phyloP scores from a whole-genome alignment of 108 stramenopile species.

The Fistulifera pelliculosa region DNA sequence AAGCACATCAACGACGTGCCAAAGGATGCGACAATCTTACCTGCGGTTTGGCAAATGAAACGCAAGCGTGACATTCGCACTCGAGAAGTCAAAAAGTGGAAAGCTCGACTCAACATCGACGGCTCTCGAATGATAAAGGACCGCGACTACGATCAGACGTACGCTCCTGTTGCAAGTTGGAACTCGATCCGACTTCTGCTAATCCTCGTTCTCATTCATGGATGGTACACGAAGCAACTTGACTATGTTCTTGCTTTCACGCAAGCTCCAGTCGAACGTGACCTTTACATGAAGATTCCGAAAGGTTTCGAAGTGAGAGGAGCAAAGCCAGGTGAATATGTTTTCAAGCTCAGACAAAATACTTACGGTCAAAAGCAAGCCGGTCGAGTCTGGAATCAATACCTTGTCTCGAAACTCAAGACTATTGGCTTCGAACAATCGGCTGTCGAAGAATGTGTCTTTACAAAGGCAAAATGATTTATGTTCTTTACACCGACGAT shows the following conservation, averaged over 20 bases:
- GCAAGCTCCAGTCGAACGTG: slow-evolving; percentile 28
- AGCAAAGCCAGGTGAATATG: slow-evolving; percentile 18
- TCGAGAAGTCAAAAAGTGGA: slow-evolving; percentile 17
- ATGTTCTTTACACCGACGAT: slow-evolving; percentile 38
- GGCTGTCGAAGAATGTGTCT: slow-evolving; percentile 37
- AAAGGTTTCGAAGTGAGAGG: slow-evolving; percentile 19
- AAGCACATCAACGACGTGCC: slow-evolving; percentile 15
- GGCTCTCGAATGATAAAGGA: slow-evolving; percentile 21
- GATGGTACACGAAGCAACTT: slow-evolving; percentile 32
- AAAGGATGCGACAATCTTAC: slow-evolving; percentile 17
- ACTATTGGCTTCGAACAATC: slow-evolving; percentile 26
- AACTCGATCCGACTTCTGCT: slow-evolving; percentile 24
- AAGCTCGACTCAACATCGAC: slow-evolving; percentile 24
- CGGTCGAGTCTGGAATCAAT: slow-evolving; percentile 27
- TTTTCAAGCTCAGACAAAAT: slow-evolving; percentile 27
- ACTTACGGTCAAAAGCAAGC: slow-evolving; percentile 32
- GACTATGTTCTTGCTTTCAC: slow-evolving; percentile 37
- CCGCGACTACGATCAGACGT: slow-evolving; percentile 30
- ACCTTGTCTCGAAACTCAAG: slow-evolving; percentile 16
- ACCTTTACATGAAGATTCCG: slow-evolving; percentile 37
- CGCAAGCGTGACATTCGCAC: slow-evolving; percentile 33
- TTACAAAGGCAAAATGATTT: slow-evolving; percentile 27
- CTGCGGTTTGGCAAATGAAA: slow-evolving; percentile 42
- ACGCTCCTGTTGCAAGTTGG: slow-evolving; percentile 43
- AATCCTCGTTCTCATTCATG: slow-evolving; percentile 7